Base-by-base conservation (phyloP, 768 basidiomycete genomes). In the Lanmaoa rubissima region DNA sequence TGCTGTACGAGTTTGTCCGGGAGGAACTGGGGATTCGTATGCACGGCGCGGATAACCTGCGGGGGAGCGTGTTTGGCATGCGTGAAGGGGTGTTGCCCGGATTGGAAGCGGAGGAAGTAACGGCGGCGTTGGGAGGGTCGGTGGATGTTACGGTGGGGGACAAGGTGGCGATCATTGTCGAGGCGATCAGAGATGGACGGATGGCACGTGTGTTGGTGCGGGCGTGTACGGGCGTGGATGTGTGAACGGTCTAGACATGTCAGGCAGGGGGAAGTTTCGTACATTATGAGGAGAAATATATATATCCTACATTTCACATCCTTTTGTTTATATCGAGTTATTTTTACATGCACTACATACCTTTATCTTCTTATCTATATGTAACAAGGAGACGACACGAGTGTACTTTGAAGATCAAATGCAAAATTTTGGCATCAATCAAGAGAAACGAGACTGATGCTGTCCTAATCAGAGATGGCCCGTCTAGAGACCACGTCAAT, bases 1-100 rank as follows among this genome's bases (percentile, higher is more conserved):
- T 82, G 6, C 69, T 94, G 24, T 95, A 95, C 70, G 85, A 89
- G 68, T 94, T 85, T 59, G 82, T 95, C 6, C 79, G 92, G 35
- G 57, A 81, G 21, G 80, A 78, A 9, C 74, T 94, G 31, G 89
- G 88, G n/a, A 82, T 93, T 58, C 76, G 76, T 61, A 93, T 92
- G 88, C 84, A 92, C 60, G 91, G 91, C 16, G 76, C 79, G 9
- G 88, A 90, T 62, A 94, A 94, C 65, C 76, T 84, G 58, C 74
- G 76, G 41, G 71, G 74, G 9, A 87, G 84, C 61, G 80, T 75
- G 59, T 80, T 81, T 51, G 88, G 90, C 9, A 78, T 86, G 70
- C 61, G 57, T 3, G 55, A 61, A 8, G 58, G 19, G 4, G 24
- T 4, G 17, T 13, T 55, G 10, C 19, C 50, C 2, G 55, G 84